These are phyloP conservation scores for Trichoderma atrobrunneum DNA, from an alignment of 2,329 filamentous ascomycete genomes.

Conservation along the genomic window DNA sequence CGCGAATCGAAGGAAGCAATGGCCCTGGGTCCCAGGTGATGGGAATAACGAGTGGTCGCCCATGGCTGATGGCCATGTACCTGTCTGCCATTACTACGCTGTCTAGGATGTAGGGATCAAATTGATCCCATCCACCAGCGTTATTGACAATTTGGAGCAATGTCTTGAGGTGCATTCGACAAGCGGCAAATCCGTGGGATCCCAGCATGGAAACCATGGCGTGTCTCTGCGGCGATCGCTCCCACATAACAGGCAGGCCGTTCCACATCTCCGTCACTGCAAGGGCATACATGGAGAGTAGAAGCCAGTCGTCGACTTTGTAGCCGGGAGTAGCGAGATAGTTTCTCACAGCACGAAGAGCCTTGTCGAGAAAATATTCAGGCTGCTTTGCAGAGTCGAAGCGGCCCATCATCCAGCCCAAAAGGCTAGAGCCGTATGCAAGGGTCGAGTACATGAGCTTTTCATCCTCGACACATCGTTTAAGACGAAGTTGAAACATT, in stretches of 20 bases:
- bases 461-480: not conserved
- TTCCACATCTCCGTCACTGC: not conserved
- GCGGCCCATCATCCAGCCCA: not conserved
- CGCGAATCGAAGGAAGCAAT: not conserved
- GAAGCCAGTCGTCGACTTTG: not conserved
- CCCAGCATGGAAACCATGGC: not conserved
- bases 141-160: not conserved
- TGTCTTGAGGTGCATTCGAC: not conserved
- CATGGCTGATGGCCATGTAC: not conserved
- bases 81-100: not conserved
- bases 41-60: not conserved
- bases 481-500: not conserved
- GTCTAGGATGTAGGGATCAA: not conserved
- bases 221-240: not conserved
- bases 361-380: not conserved
- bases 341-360: not conserved
- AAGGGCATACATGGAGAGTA: not conserved
- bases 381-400: not conserved
- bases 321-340: not conserved
- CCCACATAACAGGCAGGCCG: not conserved
- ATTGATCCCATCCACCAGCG: not conserved
- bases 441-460: constrained; percentile 6
- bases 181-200: not conserved
- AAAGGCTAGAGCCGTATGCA: not conserved
- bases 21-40: not conserved